A percentile compares a stretch with the other conserved stretches of the same genome.
These are phyloP conservation scores for Colletotrichum musae DNA, from an alignment of 2,329 filamentous ascomycete species.

Conservation along the genomic window DNA sequence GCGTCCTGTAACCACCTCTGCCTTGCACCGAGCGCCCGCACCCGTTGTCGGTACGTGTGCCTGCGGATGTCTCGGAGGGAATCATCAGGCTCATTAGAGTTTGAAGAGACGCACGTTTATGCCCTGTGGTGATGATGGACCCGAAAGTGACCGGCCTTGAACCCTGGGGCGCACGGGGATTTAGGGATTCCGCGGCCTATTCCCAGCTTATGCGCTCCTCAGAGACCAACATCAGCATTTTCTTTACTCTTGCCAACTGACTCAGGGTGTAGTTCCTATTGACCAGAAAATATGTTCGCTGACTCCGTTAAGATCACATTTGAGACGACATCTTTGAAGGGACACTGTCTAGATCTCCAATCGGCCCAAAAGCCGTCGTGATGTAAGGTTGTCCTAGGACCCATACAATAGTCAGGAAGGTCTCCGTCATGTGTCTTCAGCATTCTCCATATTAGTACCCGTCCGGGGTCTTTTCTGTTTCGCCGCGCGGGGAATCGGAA, in stretches of 20 bases:
- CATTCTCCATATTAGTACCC: not conserved
- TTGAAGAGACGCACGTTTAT: not conserved
- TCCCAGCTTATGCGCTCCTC: no score
- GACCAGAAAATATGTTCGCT: no score
- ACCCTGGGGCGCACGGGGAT: not conserved
- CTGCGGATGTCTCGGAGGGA: not conserved
- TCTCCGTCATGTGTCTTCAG: not conserved
- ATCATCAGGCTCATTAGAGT: not conserved
- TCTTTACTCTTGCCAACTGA: no score
- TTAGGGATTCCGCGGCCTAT: not conserved
- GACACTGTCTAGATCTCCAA: not conserved
- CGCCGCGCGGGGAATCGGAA: no score
- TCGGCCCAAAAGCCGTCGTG: not conserved
- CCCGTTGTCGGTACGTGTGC: not conserved
- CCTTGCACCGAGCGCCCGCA: not conserved
- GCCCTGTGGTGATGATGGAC: not conserved
- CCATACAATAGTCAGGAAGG: not conserved
- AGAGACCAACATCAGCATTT: no score
- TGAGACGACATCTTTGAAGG: no score
- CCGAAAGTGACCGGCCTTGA: not conserved
- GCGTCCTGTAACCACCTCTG: not conserved
- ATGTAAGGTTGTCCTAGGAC: no score
- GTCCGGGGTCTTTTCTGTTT: not conserved
- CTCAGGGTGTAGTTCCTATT: no score
- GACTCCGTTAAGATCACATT: no score